phyloP scores from a whole-genome alignment of 352 stramenopile species.

The Pythium dissotocum region DNA sequence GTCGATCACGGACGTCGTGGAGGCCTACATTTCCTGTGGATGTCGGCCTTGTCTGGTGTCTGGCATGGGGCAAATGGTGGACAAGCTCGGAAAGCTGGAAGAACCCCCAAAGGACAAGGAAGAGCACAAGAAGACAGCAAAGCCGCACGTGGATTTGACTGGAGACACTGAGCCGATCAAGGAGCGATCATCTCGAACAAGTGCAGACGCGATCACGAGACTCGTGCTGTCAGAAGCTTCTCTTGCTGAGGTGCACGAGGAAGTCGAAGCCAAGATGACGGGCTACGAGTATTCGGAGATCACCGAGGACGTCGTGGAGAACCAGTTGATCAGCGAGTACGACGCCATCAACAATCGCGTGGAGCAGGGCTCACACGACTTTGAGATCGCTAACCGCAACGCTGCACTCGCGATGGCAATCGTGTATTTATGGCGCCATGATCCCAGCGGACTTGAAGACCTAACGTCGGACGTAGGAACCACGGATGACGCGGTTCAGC shows the following conservation, averaged over 20 bases:
- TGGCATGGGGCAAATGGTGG: background rate
- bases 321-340: constrained; percentile 10
- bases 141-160: background rate
- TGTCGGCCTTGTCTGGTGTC: constrained; percentile 5
- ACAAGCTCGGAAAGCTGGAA: background rate
- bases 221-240: background rate
- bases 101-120: background rate
- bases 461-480: background rate
- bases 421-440: constrained; percentile 31
- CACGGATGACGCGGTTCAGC: constrained; percentile 3
- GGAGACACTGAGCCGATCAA: background rate
- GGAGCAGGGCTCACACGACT: constrained; percentile 33
- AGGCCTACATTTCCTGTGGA: constrained; percentile 2
- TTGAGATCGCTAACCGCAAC: constrained; percentile 38
- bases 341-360: constrained; percentile 13
- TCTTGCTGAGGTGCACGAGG: background rate
- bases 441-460: background rate
- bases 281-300: background rate
- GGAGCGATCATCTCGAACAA: background rate
- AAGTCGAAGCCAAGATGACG: background rate
- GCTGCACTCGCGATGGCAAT: constrained; percentile 44
- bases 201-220: background rate
- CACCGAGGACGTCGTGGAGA: constrained; percentile 2
- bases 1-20: background rate
- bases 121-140: background rate